Conservation (phyloP, 805 yeast genomes). For the Saturnispora saitoi region DNA sequence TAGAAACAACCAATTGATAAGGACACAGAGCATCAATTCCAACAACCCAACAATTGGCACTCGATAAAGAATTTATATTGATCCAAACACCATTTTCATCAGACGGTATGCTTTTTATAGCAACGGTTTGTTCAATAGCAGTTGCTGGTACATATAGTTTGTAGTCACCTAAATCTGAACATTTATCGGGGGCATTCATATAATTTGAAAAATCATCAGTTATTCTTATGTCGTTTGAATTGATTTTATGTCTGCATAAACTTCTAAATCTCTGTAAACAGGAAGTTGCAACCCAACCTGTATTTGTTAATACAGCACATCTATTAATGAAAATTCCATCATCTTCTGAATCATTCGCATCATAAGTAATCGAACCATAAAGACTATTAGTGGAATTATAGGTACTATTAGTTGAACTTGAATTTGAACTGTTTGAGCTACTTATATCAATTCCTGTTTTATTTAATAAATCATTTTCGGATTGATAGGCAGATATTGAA, state of each 20-base stretch:
- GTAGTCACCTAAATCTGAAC: slow-evolving; percentile 24
- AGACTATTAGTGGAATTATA: background rate
- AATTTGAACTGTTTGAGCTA: background rate
- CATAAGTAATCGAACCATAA: background rate
- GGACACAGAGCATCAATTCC: slow-evolving; percentile 78
- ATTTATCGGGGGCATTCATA: slow-evolving; percentile 33
- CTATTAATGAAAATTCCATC: slow-evolving; percentile 24
- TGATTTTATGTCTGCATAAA: slow-evolving; percentile 43
- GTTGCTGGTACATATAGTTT: slow-evolving; percentile 41
- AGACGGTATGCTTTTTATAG: slow-evolving; percentile 17
- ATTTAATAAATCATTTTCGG: background rate
- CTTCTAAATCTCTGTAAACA: slow-evolving; percentile 49
- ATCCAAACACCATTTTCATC: slow-evolving; percentile 54
- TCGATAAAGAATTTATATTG: slow-evolving; percentile 69
- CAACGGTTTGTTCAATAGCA: slow-evolving; percentile 36
- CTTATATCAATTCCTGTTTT: background rate
- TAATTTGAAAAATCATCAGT: slow-evolving; percentile 31
- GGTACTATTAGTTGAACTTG: background rate
- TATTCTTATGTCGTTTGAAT: slow-evolving; percentile 38
- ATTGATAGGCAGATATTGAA: background rate
- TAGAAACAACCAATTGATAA: slow-evolving; percentile 47
- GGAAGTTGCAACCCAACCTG: slow-evolving; percentile 59
- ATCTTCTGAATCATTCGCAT: slow-evolving; percentile 7
- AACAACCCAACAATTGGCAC: slow-evolving; percentile 80
- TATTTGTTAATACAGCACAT: slow-evolving; percentile 33